These are phyloP conservation scores for Hypoxylon crocopeplum DNA, from an alignment of 495 filamentous ascomycete genomes.

Conservation along the genomic window DNA sequence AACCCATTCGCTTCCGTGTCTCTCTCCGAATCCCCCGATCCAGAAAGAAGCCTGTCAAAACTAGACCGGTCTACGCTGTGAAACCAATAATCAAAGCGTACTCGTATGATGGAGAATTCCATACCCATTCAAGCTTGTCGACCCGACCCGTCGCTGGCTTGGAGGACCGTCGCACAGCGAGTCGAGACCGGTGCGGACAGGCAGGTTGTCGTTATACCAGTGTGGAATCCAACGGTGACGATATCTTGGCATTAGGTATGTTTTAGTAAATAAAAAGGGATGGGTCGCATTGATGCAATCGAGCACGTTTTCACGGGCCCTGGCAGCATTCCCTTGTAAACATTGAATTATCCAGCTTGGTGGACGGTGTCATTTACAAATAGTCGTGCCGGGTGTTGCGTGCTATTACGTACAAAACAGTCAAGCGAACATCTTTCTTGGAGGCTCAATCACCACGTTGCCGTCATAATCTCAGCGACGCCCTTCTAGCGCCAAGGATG, in stretches of 20 bases:
- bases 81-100: conserved; percentile 22
- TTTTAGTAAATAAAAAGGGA: conserved; percentile 36
- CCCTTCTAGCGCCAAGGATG: conserved; percentile 33
- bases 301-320: conserved; percentile 27
- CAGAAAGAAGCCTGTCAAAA: not conserved
- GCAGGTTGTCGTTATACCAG: not conserved
- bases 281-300: conserved; percentile 31
- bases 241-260: conserved; percentile 40
- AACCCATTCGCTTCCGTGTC: conserved; percentile 8
- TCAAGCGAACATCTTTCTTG: conserved; percentile 33
- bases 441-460: conserved; percentile 28
- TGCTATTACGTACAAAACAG: conserved; percentile 46
- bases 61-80: conserved; percentile 35
- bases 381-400: conserved; percentile 27
- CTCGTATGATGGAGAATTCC: conserved; percentile 11
- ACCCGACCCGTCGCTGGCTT: conserved; percentile 24
- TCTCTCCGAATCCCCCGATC: conserved; percentile 21
- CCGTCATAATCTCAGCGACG: conserved; percentile 27
- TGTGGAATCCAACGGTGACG: conserved; percentile 29
- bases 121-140: conserved; percentile 19
- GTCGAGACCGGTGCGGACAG: conserved; percentile 10
- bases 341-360: not conserved
- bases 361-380: conserved; percentile 26
- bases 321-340: conserved; percentile 17
- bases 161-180: not conserved